Base-by-base conservation (phyloP, 2,329 filamentous ascomycete species). In the Dactylella cylindrospora region DNA sequence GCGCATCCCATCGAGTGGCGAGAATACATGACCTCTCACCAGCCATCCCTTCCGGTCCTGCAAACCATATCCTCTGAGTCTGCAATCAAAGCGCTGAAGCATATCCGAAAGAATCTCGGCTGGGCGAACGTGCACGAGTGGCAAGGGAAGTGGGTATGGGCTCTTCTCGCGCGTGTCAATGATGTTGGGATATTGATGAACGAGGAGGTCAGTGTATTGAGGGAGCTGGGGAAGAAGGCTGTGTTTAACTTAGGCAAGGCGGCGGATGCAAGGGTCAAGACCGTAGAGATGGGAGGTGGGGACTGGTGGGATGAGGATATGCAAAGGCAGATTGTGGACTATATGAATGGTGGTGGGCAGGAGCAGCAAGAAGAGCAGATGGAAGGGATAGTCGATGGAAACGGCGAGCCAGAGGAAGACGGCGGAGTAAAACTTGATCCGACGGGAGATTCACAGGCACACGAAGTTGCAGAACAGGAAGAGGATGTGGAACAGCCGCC, bases 91-190 rank as follows among this genome's bases (percentile, higher is more conserved):
- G 55, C 55, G 7, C 31, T 61, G 20, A 61, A 61, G 23, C 55
- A 61, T 13, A 40, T 61, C 31, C 55, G 55, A 2, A 61, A 61
- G 19, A 53, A 61, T 15, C 22, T 61, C 22, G 55, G 55, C 8
- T 61, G 55, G 55, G 40, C 29, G 12, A 61, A 61, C 31, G 55
- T 61, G 13, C 19, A 53, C 15, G 55, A 61, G 12, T 61, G 55
- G 55, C 55, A 61, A n/a, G 62, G 55, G n/a, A 60, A 66, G 40
- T 69, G 67, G 67, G 55, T 67, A 8, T 69, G 67, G 66, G 66
- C 55, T n/a, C 33, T 68, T 31, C 44, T 69, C 10, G 53, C 67
- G 9, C 53, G 67, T 23, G 52, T 49, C 20, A 67, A 68, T 19
- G 64, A 67, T 31, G 66, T 65, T 28, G 57, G 57, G 3, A 54